These are phyloP conservation scores for Psilocybe cubensis DNA, from an alignment of 768 basidiomycete genomes.

Conservation along the genomic window DNA sequence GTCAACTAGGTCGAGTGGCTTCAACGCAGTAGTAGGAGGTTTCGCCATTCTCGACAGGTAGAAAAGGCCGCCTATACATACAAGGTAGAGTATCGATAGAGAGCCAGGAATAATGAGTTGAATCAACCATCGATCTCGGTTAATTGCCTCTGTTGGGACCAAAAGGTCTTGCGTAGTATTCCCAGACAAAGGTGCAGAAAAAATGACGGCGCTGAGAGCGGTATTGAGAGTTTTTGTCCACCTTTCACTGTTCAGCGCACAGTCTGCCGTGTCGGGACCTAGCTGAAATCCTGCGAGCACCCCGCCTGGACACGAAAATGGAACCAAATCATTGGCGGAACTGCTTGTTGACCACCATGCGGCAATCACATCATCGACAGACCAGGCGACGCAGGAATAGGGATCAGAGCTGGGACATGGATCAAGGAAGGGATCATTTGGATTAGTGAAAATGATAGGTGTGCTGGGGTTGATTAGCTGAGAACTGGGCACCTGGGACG, in stretches of 20 bases:
- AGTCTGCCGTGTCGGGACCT: background rate
- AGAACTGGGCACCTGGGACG: background rate
- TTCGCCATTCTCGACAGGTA: no score
- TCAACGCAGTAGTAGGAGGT: background rate
- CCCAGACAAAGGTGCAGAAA: slow-evolving; percentile 13
- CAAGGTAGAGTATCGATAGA: slow-evolving; percentile 15
- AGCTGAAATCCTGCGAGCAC: background rate
- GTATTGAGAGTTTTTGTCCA: slow-evolving; percentile 17
- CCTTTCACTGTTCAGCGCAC: slow-evolving; percentile 14
- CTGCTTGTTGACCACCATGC: background rate
- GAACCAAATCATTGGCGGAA: background rate
- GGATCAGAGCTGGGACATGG: background rate
- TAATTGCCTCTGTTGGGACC: slow-evolving; percentile 11
- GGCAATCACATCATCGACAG: background rate
- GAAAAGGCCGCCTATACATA: no score
- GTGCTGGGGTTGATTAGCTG: background rate
- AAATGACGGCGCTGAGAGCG: slow-evolving; percentile 23
- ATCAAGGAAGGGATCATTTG: background rate
- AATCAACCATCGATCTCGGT: slow-evolving; percentile 20
- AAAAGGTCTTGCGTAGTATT: slow-evolving; percentile 9
- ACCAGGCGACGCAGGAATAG: background rate
- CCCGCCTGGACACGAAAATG: background rate
- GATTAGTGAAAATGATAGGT: background rate
- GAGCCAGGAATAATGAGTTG: slow-evolving; percentile 16
- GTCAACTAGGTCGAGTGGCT: background rate